phyloP scores from a whole-genome alignment of 768 basidiomycete genomes.

The Leccinum broughii region DNA sequence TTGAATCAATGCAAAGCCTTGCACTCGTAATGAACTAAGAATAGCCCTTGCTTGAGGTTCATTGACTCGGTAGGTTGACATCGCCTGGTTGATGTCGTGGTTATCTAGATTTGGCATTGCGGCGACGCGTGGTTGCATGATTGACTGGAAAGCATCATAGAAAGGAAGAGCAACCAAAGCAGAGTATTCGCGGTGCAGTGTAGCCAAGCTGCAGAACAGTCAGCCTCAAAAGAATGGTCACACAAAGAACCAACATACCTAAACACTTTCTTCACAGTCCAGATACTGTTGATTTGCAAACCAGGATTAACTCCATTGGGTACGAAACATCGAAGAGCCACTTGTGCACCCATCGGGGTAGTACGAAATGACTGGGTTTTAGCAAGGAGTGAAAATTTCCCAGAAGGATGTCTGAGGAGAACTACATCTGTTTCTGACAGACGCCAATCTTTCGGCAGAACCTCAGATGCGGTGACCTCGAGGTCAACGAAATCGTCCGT shows the following conservation, averaged over 20 bases:
- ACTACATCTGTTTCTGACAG: conserved; percentile 84
- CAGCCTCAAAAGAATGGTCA: conserved; percentile 3
- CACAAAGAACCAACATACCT: conserved; percentile 48
- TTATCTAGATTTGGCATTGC: conserved; percentile 43
- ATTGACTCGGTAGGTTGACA: conserved; percentile 75
- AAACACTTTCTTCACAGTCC: conserved; percentile 78
- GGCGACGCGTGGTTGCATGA: conserved; percentile 68
- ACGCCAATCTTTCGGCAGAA: conserved; percentile 68
- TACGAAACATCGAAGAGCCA: conserved; percentile 58
- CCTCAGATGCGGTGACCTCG: conserved; percentile 60
- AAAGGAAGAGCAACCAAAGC: conserved; percentile 81
- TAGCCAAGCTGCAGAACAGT: conserved; percentile 65
- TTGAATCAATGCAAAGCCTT: conserved; percentile 91
- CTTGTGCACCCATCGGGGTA: conserved; percentile 48
- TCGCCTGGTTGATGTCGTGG: conserved; percentile 60
- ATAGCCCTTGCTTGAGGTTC: conserved; percentile 95
- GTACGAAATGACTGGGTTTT: conserved; percentile 59
- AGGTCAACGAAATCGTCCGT: conserved; percentile 84
- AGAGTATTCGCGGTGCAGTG: conserved; percentile 88
- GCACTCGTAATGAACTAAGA: conserved; percentile 61
- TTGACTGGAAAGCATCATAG: conserved; percentile 72
- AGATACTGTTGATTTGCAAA: conserved; percentile 62
- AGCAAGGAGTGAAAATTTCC: conserved; percentile 59
- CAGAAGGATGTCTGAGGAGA: conserved; percentile 63
- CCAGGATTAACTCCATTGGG: conserved; percentile 52